These are phyloP conservation scores for Lophium mytilinum DNA, from an alignment of 495 filamentous ascomycete species.

Conservation along the genomic window DNA sequence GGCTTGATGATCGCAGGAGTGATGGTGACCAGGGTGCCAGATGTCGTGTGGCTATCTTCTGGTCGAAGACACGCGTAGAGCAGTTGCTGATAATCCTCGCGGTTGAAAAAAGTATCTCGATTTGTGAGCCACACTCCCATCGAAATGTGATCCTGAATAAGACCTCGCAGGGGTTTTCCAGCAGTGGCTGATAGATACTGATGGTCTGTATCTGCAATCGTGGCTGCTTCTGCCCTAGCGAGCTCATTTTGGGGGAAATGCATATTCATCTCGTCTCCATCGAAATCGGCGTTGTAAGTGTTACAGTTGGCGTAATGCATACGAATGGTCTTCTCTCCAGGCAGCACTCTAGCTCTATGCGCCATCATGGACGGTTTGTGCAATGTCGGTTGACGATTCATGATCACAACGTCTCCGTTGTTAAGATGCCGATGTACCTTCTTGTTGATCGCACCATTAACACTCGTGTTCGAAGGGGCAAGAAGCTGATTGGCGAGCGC, in stretches of 20 bases:
- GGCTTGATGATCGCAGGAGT: slow-evolving; percentile 79
- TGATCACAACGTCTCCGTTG: slow-evolving; percentile 92
- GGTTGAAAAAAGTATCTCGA: slow-evolving; percentile 85
- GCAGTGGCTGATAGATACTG: slow-evolving; percentile 93
- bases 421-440: slow-evolving; percentile 94
- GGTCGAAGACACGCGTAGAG: slow-evolving; percentile 83
- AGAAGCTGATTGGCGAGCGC: slow-evolving; percentile 86
- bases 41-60: slow-evolving; percentile 72
- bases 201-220: slow-evolving; percentile 91
- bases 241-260: slow-evolving; percentile 98
- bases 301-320: slow-evolving; percentile 99
- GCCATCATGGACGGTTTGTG: slow-evolving; percentile 99
- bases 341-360: slow-evolving; percentile 84
- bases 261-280: slow-evolving; percentile 99
- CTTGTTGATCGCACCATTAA: slow-evolving; percentile 77
- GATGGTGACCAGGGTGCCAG: slow-evolving; percentile 64
- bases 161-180: slow-evolving; percentile 86
- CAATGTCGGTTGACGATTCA: slow-evolving; percentile 99
- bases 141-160: slow-evolving; percentile 98
- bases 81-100: slow-evolving; percentile 85
- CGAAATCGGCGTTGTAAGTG: slow-evolving; percentile 99
- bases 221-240: slow-evolving; percentile 80
- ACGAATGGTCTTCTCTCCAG: slow-evolving; percentile 91
- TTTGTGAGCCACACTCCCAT: slow-evolving; percentile 87
- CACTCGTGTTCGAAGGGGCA: slow-evolving; percentile 69